Conservation (phyloP, 352 stramenopile genomes). For the Phytopythium litorale region DNA sequence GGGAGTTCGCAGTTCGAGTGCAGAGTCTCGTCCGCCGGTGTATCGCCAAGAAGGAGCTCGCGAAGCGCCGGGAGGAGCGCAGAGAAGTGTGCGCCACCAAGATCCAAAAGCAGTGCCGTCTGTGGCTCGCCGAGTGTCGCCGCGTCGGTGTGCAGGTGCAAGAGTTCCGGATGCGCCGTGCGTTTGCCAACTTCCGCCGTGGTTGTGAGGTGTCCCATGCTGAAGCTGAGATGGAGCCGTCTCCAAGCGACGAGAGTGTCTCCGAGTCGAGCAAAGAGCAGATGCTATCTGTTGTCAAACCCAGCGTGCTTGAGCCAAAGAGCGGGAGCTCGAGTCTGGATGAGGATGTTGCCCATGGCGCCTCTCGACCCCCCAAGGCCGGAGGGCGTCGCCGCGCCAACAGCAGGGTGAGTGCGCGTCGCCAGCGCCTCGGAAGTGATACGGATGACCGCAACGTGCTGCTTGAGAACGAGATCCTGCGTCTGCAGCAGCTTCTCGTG, state of each 20-base stretch:
- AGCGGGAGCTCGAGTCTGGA: constrained; percentile 4
- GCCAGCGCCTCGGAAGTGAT: constrained; percentile 17
- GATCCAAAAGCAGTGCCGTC: constrained; percentile 26
- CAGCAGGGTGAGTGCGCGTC: constrained; percentile 4
- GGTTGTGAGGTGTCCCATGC: constrained; percentile 16
- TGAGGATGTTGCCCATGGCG: neutral
- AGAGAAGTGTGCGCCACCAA: constrained; percentile 22
- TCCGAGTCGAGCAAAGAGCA: constrained; percentile 9
- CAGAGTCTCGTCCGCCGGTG: constrained; percentile 48
- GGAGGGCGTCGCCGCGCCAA: constrained; percentile 1
- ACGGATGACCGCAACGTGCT: constrained; percentile 39
- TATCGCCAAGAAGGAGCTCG: constrained; percentile 28
- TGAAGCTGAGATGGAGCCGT: constrained; percentile 27
- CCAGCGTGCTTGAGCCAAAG: neutral
- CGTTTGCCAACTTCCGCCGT: constrained; percentile 30
- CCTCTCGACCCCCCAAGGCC: neutral
- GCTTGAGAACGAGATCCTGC: constrained; percentile 68
- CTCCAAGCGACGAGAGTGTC: constrained; percentile 16
- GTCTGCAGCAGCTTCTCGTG: constrained; percentile 69
- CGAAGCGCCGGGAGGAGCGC: constrained; percentile 23
- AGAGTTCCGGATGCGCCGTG: constrained; percentile 25
- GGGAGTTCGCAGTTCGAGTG: constrained; percentile 25
- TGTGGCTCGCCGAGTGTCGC: constrained; percentile 23
- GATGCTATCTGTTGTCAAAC: neutral
- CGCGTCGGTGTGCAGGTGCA: constrained; percentile 14